phyloP scores from a whole-genome alignment of 495 filamentous ascomycete genomes.

The Aspergillus campestris region DNA sequence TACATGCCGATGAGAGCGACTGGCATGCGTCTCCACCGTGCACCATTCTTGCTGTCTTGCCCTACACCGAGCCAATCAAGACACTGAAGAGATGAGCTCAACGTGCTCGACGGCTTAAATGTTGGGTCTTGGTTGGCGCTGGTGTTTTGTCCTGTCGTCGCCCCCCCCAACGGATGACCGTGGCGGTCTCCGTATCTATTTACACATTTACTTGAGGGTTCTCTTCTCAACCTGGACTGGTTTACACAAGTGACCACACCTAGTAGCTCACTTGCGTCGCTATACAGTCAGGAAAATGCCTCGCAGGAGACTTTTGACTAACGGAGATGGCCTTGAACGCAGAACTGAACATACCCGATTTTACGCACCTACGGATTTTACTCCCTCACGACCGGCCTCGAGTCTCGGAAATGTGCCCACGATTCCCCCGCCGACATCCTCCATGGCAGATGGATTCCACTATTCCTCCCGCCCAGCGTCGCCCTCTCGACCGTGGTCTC shows the following conservation, averaged over 20 bases:
- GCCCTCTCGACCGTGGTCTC: conserved; percentile 65
- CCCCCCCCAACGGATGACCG: too few relatives aligned
- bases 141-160: too few relatives aligned
- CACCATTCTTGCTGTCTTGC: conserved; percentile 1
- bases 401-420: conserved; percentile 45
- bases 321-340: conserved; percentile 6
- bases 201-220: too few relatives aligned
- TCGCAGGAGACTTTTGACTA: conserved; percentile 10
- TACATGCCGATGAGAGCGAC: conserved; percentile 8
- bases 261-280: too few relatives aligned
- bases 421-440: conserved; percentile 46
- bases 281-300: background rate
- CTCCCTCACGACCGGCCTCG: conserved; percentile 45
- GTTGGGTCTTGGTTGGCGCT: too few relatives aligned
- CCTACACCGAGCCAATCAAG: background rate
- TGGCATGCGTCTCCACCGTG: too few relatives aligned
- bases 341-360: conserved; percentile 23
- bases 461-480: conserved; percentile 47
- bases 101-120: too few relatives aligned
- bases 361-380: conserved; percentile 24
- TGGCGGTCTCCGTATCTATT: too few relatives aligned
- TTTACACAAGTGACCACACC: too few relatives aligned
- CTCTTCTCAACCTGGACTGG: too few relatives aligned
- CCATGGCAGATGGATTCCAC: conserved; percentile 34
- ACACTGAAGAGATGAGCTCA: too few relatives aligned